Conservation (phyloP, 495 filamentous ascomycete species). For the Evernia prunastri region DNA sequence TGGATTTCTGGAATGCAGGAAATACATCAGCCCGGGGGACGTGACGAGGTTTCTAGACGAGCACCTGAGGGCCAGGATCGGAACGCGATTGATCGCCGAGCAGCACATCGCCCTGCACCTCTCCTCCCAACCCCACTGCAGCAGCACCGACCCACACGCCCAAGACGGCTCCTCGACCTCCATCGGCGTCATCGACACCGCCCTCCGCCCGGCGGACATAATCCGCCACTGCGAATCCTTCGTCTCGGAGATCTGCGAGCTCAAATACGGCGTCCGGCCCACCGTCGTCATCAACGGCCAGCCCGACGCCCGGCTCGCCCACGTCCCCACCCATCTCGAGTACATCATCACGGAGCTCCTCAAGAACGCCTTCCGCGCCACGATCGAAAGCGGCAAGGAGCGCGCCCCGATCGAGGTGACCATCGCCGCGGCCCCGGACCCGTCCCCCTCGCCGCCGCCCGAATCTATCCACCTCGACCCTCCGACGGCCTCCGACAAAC, state of each 20-base stretch:
- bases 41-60: slow-evolving; percentile 90
- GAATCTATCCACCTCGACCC: slow-evolving; percentile 2
- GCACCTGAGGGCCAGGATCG: slow-evolving; percentile 88
- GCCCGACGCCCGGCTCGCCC: slow-evolving; percentile 73
- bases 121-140: slow-evolving; percentile 63
- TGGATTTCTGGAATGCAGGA: slow-evolving; percentile 85
- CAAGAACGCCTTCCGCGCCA: slow-evolving; percentile 94
- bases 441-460: slow-evolving; percentile 24
- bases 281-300: slow-evolving; percentile 74
- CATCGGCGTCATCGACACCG: slow-evolving; percentile 96
- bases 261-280: slow-evolving; percentile 88
- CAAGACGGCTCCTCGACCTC: slow-evolving; percentile 58
- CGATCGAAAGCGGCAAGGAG: slow-evolving; percentile 72
- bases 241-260: slow-evolving; percentile 91
- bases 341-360: slow-evolving; percentile 95
- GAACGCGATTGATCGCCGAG: slow-evolving; percentile 88
- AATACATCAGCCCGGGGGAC: slow-evolving; percentile 71
- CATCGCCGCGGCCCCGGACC: slow-evolving; percentile 76
- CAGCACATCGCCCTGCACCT: slow-evolving; percentile 94
- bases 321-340: slow-evolving; percentile 90
- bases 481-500: slow-evolving; percentile 34
- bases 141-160: slow-evolving; percentile 35
- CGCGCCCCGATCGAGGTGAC: slow-evolving; percentile 82
- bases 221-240: slow-evolving; percentile 78
- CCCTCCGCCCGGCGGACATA: slow-evolving; percentile 70